Evolutionary conservation across 2,329 filamentous ascomycete species (phyloP).

Genomic region (Dothideomycetes sp.): DNA sequence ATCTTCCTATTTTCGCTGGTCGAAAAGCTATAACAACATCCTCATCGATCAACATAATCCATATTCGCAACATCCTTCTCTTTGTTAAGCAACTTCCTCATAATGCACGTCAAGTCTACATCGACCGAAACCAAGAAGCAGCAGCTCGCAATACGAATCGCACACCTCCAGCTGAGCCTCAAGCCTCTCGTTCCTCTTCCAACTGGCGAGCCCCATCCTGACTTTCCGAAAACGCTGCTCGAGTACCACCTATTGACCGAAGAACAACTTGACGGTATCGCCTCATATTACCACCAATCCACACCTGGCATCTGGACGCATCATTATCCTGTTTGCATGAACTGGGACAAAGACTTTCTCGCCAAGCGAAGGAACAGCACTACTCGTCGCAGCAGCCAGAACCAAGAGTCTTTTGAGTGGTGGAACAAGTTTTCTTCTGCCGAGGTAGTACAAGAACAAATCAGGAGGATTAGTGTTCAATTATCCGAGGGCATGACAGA

Average conservation of each 20-base stretch:
- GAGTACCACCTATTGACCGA: constrained; percentile 67
- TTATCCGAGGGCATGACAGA: constrained; percentile 24
- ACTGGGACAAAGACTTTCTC: constrained; percentile 38
- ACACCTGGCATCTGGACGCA: constrained; percentile 45
- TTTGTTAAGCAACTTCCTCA: not conserved
- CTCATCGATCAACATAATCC: not conserved
- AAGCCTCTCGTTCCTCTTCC: constrained; percentile 51
- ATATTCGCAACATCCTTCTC: not conserved
- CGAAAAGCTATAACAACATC: not conserved
- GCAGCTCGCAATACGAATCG: constrained; percentile 50
- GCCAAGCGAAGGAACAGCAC: not conserved
- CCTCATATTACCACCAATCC: constrained; percentile 64
- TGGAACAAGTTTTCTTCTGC: not conserved
- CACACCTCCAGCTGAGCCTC: constrained; percentile 56
- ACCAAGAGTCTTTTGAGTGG: not conserved
- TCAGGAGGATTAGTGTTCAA: constrained; percentile 1
- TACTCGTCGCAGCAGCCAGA: not conserved
- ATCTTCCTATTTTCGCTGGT: constrained; percentile 5
- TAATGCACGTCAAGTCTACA: too few species aligned
- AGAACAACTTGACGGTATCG: constrained; percentile 58
- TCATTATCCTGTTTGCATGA: constrained; percentile 60
- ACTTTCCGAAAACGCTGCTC: constrained; percentile 58
- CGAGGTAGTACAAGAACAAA: not conserved
- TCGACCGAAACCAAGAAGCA: constrained; percentile 19
- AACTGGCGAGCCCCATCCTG: constrained; percentile 54